Conservation (phyloP, 768 basidiomycete genomes). For the Collybia sordida region DNA sequence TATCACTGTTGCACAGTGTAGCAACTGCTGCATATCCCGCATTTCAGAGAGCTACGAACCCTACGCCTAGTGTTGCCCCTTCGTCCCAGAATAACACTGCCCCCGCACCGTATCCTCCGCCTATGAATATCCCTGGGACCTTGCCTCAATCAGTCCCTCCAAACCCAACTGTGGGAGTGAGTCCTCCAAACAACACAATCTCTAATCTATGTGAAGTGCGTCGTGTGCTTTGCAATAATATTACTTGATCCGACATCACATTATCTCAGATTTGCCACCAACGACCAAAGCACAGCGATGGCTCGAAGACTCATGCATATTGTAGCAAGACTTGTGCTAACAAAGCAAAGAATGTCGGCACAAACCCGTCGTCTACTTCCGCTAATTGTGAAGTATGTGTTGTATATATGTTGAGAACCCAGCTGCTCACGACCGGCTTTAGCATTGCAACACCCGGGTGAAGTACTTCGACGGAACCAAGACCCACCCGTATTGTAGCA, state of each 20-base stretch:
- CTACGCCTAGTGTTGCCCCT: constrained; percentile 21
- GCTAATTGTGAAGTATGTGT: constrained; percentile 52
- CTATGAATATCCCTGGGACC: constrained; percentile 27
- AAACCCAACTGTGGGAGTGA: constrained; percentile 19
- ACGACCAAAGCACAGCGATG: constrained; percentile 57
- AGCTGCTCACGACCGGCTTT: not conserved
- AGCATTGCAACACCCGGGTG: constrained; percentile 62
- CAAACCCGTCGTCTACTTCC: constrained; percentile 22
- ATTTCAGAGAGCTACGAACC: constrained; percentile 27
- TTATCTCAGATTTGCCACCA: constrained; percentile 49
- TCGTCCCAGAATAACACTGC: constrained; percentile 11
- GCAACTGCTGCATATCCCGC: constrained; percentile 27
- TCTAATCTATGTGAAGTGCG: constrained; percentile 42
- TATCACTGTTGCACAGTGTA: constrained; percentile 40
- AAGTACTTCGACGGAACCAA: constrained; percentile 58
- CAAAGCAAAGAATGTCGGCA: constrained; percentile 32
- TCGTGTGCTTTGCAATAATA: constrained; percentile 35
- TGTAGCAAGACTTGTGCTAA: constrained; percentile 61
- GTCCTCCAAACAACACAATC: constrained; percentile 25
- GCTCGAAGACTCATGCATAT: constrained; percentile 53
- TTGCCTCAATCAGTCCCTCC: constrained; percentile 21
- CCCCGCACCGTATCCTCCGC: constrained; percentile 27
- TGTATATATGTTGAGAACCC: not conserved
- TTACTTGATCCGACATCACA: constrained; percentile 6
- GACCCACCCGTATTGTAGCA: constrained; percentile 63